Evolutionary conservation across 2,329 filamentous ascomycete genomes (phyloP), one percentile per base, ranked within the genome.

Genomic region (Rasamsonia emersonii): DNA sequence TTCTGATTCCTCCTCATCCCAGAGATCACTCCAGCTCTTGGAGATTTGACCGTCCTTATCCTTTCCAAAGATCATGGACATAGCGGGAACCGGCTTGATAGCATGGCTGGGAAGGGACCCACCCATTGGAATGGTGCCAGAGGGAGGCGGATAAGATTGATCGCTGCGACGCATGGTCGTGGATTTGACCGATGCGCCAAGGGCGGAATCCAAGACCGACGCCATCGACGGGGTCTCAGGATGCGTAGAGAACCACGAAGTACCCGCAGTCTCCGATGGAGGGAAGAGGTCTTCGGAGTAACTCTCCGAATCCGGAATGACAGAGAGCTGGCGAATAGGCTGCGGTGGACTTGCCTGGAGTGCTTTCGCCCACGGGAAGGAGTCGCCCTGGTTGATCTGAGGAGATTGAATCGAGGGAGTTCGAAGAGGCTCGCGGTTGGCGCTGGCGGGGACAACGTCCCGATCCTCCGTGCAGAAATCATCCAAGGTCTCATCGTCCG

Each of bases 11-110:
- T 96, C 89, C 58, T 96, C 89, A 37, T 96, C 89, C 81, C 86
- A 95, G 58, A 96, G 77, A 58, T 98, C 91, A 51, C 88, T 94
- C 91, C 91, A 98, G 68, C 91, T 96, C 79, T 96, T 96, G 35
- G 91, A 94, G 28, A 93, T 84, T 28, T 73, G 68, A 27, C 89
- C 82, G 41, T 77, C 74, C 54, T 82, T 77, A 20, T 54, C 53
- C 51, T 78, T 78, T 31, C 83, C 84, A 54, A 93, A 89, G 30
- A 89, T 75, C 52, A 81, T 75, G 4, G 83, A 78, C 70, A 89
- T 79, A 39, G 83, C 79, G 33, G 75, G 68, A 45, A 79, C 67
- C 24, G 74, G 72, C 54, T 71, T 64, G 48, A 66, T 53, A 41
- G 76, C 70, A 45, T 75, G 75, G 37, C 56, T 65, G 1, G 85